Conservation (phyloP, 257 asterid species). For the Nicotiana knightiana region DNA sequence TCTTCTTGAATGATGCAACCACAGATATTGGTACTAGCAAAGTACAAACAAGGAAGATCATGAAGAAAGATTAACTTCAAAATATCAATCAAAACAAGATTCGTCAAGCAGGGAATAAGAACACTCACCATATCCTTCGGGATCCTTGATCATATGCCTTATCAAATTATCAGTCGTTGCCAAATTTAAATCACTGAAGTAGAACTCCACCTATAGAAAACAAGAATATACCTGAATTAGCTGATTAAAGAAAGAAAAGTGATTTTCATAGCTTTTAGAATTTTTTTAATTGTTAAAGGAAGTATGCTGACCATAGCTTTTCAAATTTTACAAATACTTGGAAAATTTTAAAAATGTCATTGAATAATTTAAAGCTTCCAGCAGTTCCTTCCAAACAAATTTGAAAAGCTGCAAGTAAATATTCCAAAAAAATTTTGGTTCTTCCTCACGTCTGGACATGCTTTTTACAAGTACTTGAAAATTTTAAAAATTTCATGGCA, state of each 20-base stretch:
- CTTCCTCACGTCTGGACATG: background rate
- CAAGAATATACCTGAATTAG: background rate
- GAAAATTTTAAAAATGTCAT: background rate
- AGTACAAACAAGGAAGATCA: conserved; percentile 6
- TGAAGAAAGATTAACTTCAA: background rate
- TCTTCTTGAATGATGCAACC: conserved; percentile 79
- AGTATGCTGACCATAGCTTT: too few species aligned
- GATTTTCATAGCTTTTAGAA: background rate
- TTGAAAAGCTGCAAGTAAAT: background rate
- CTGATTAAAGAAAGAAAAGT: background rate
- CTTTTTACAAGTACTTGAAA: background rate
- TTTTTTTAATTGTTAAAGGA: too few species aligned
- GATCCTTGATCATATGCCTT: conserved; percentile 69
- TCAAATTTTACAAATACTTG: background rate
- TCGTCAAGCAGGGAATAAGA: conserved; percentile 1
- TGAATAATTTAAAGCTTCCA: background rate
- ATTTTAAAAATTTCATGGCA: background rate
- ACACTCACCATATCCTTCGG: conserved; percentile 74
- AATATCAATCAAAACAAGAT: background rate
- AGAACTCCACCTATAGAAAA: conserved; percentile 71
- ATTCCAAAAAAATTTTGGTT: background rate
- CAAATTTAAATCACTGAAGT: conserved; percentile 85
- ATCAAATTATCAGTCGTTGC: conserved; percentile 87
- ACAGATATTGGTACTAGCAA: conserved; percentile 69
- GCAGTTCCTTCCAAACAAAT: background rate